These are phyloP conservation scores for Rhodomyrtus tomentosa DNA, from an alignment of 345 rosid genomes.

Conservation along the genomic window DNA sequence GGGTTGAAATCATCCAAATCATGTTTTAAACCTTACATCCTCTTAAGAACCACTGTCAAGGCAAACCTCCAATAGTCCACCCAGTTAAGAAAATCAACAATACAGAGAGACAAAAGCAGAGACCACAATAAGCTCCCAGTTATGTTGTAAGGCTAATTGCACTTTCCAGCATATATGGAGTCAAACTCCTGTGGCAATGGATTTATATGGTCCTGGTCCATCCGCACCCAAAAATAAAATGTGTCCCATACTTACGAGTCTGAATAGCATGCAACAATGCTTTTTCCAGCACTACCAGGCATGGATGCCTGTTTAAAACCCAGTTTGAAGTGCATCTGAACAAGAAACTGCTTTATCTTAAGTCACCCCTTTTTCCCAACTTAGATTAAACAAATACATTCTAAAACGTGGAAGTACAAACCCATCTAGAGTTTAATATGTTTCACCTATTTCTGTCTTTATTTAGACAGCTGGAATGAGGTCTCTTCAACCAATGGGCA, in stretches of 20 bases:
- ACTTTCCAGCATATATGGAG: constrained; percentile 83
- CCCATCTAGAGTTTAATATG: background rate
- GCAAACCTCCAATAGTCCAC: constrained; percentile 44
- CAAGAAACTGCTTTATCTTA: background rate
- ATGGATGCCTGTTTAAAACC: constrained; percentile 53
- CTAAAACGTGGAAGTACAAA: background rate
- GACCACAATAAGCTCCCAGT: background rate
- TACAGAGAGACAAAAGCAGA: background rate
- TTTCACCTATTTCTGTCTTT: background rate
- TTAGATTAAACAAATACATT: background rate
- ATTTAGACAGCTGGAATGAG: background rate
- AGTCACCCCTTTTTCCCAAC: background rate
- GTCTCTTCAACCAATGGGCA: background rate
- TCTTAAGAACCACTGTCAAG: constrained; percentile 56
- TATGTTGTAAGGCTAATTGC: constrained; percentile 34
- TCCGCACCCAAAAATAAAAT: constrained; percentile 80
- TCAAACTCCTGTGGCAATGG: constrained; percentile 57
- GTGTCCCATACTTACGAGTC: constrained; percentile 66
- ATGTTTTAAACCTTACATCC: constrained; percentile 57
- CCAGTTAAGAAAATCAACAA: background rate
- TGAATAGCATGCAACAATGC: constrained; percentile 55
- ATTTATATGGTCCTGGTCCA: constrained; percentile 80
- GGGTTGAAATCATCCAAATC: constrained; percentile 43
- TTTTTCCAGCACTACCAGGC: constrained; percentile 63
- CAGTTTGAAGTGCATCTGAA: constrained; percentile 3